These are phyloP conservation scores for Heterobasidion parviporum DNA, from an alignment of 1,284 basidiomycete species.

Conservation along the genomic window DNA sequence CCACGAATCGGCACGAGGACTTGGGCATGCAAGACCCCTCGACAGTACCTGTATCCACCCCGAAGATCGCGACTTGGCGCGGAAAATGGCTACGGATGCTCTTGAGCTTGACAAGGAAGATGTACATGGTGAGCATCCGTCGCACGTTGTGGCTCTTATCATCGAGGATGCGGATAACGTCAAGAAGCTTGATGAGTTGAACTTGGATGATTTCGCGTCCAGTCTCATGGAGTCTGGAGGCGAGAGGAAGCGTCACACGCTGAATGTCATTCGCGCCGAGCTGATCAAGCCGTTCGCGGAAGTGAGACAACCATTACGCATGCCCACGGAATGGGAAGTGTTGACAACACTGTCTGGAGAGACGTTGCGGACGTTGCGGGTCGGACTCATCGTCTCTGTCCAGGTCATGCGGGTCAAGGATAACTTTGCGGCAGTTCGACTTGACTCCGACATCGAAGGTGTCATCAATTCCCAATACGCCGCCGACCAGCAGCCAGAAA, in stretches of 20 bases:
- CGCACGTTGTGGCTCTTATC: conserved; percentile 77
- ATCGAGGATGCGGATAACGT: conserved; percentile 80
- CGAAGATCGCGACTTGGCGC: conserved; percentile 95
- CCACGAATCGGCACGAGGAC: conserved; percentile 65
- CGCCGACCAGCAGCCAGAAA: conserved; percentile 34
- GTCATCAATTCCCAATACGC: conserved; percentile 66
- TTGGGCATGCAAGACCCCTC: conserved; percentile 71
- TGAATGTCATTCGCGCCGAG: conserved; percentile 86
- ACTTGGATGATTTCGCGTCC: conserved; percentile 93
- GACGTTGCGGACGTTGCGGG: conserved; percentile 70
- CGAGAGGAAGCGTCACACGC: conserved; percentile 81
- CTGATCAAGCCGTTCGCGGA: conserved; percentile 85
- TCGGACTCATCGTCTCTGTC: conserved; percentile 83
- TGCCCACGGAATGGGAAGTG: conserved; percentile 74
- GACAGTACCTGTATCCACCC: conserved; percentile 98
- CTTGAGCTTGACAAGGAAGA: conserved; percentile 95
- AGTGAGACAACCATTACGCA: conserved; percentile 58
- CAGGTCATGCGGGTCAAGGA: conserved; percentile 55
- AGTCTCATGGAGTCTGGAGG: conserved; percentile 81
- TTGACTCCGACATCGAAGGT: conserved; percentile 93
- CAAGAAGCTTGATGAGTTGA: conserved; percentile 84
- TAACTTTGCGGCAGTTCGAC: conserved; percentile 52
- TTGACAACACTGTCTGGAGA: conserved; percentile 96
- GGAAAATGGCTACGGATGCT: conserved; percentile 98
- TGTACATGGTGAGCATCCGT: conserved; percentile 83